Conservation (phyloP, 2,329 filamentous ascomycete genomes). For the Cucurbitaria berberidis region DNA sequence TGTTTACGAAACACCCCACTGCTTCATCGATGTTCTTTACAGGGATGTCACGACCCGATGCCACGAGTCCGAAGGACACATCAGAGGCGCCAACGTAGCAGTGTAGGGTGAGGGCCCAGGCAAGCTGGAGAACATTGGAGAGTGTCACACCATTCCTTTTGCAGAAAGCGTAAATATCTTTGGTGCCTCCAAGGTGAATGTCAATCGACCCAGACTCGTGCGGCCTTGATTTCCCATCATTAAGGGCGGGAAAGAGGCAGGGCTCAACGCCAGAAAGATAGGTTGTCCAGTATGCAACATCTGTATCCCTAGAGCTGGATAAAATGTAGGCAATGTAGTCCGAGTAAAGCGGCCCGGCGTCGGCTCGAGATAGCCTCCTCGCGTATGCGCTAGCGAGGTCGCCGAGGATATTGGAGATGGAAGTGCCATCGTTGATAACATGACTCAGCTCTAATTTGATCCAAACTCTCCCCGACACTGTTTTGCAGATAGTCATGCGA, state of each 20-base stretch:
- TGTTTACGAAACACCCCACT: conserved; percentile 62
- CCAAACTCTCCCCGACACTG: conserved; percentile 46
- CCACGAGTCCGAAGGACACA: conserved; percentile 61
- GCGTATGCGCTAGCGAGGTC: conserved; percentile 56
- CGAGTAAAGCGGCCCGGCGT: conserved; percentile 47
- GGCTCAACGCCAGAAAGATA: conserved; percentile 55
- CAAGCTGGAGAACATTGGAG: conserved; percentile 59
- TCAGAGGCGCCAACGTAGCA: conserved; percentile 56
- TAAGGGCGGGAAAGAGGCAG: conserved; percentile 54
- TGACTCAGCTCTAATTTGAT: conserved; percentile 60
- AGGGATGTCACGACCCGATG: conserved; percentile 61
- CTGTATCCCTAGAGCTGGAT: conserved; percentile 35
- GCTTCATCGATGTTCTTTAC: conserved; percentile 57
- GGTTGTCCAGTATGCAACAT: conserved; percentile 54
- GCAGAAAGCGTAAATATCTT: conserved; percentile 45
- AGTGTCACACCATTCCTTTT: conserved; percentile 53
- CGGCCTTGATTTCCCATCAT: conserved; percentile 43
- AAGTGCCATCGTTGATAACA: conserved; percentile 58
- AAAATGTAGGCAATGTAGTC: conserved; percentile 47
- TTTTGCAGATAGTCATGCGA: conserved; percentile 55
- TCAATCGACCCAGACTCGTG: conserved; percentile 47
- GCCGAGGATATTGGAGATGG: conserved; percentile 56
- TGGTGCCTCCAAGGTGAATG: conserved; percentile 45
- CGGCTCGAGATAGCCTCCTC: conserved; percentile 46
- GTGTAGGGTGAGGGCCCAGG: conserved; percentile 60